Conservation (phyloP, 345 rosid species). For the Gossypium mustelinum region DNA sequence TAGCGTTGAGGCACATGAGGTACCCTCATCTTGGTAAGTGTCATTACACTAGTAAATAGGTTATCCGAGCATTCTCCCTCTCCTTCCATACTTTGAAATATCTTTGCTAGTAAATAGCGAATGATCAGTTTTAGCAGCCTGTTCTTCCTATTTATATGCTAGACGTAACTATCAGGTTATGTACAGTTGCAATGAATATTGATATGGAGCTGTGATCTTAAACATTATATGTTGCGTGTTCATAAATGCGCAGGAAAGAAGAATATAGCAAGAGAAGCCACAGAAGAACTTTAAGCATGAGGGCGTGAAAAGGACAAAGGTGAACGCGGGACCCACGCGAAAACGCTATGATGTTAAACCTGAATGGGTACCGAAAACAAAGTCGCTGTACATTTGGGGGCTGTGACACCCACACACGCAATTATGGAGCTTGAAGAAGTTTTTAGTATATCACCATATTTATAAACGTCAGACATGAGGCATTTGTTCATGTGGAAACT, state of each 20-base stretch:
- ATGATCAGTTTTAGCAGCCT: neutral
- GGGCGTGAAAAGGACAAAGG: neutral
- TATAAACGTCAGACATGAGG: conserved; percentile 2
- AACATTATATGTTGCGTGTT: neutral
- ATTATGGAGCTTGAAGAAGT: neutral
- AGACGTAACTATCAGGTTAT: neutral
- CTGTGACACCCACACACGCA: neutral
- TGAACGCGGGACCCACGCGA: neutral
- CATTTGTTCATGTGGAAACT: neutral
- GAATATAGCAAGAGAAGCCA: neutral
- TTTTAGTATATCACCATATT: neutral
- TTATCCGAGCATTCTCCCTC: neutral
- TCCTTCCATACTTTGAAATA: conserved; percentile 1
- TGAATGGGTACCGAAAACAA: conserved; percentile 5
- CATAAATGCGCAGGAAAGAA: neutral
- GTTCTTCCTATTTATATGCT: conserved; percentile 2
- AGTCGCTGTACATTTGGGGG: neutral
- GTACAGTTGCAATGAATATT: conserved; percentile 17
- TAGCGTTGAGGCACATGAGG: conserved; percentile 25
- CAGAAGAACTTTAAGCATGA: neutral
- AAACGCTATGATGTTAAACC: neutral
- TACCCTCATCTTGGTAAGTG: conserved; percentile 22
- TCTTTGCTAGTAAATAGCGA: neutral
- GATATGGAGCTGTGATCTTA: neutral
- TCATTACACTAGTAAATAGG: conserved; percentile 28